Conservation (phyloP, 164 flowering plant species). For the Chloranthus sessilifolius region DNA sequence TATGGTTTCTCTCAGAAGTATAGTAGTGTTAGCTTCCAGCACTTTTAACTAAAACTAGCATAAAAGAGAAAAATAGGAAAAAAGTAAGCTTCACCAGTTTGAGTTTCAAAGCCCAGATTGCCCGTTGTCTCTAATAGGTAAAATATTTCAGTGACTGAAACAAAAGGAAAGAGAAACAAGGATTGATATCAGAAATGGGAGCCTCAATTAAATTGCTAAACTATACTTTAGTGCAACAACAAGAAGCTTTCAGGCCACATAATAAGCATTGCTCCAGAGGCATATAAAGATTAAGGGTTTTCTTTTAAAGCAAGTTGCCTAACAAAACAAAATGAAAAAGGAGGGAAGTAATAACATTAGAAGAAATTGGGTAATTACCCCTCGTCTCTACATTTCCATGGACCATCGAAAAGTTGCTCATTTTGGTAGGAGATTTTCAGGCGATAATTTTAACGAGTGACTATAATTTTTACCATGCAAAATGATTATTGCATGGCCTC, state of each 20-base stretch:
- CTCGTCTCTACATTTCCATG: constrained; percentile 76
- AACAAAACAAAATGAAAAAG: neutral
- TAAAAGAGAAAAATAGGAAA: neutral
- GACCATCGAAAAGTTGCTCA: constrained; percentile 64
- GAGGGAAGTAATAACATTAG: too few relatives aligned
- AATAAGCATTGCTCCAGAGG: too few relatives aligned
- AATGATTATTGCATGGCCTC: constrained; percentile 81
- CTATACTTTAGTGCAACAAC: too few relatives aligned
- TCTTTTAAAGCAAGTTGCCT: too few relatives aligned
- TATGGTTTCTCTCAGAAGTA: too few relatives aligned
- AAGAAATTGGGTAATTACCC: constrained; percentile 45
- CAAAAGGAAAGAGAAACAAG: constrained; percentile 3
- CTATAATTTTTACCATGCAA: constrained; percentile 88
- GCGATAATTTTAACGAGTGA: constrained; percentile 44
- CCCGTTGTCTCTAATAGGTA: constrained; percentile 50
- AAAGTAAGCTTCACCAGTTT: constrained; percentile 57
- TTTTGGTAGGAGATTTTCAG: constrained; percentile 56
- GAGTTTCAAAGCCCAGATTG: constrained; percentile 41
- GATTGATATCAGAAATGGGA: too few relatives aligned
- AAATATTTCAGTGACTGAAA: constrained; percentile 73
- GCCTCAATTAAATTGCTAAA: too few relatives aligned
- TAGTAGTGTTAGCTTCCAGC: too few relatives aligned
- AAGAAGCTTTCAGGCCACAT: too few relatives aligned
- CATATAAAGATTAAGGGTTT: too few relatives aligned
- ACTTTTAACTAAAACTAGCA: too few relatives aligned